Conservation (phyloP, 2,329 filamentous ascomycete genomes). For the Trichoderma asperellum region DNA sequence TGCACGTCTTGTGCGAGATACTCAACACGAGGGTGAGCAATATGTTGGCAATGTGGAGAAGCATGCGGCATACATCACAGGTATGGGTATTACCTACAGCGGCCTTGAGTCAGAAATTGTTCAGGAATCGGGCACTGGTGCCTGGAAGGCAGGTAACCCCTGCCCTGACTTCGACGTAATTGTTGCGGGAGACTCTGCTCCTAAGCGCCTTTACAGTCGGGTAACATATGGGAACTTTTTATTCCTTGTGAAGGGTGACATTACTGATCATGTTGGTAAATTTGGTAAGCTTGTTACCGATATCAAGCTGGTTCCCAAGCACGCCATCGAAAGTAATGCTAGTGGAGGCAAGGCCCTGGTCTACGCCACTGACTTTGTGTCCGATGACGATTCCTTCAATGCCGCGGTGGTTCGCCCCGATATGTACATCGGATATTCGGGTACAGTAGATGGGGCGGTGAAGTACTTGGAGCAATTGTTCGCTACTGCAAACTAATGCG, state of each 20-base stretch:
- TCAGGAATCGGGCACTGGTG: constrained; percentile 37
- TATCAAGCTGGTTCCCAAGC: constrained; percentile 15
- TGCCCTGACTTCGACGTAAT: constrained; percentile 44
- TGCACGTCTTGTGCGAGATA: too few species aligned
- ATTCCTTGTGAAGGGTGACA: constrained; percentile 31
- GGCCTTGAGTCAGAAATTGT: constrained; percentile 43
- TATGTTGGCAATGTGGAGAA: neutral
- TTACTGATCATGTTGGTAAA: constrained; percentile 20
- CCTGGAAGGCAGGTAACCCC: constrained; percentile 46
- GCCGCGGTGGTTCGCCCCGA: constrained; percentile 46
- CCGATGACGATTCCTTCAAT: constrained; percentile 35
- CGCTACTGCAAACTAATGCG: too few species aligned
- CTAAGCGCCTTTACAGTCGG: constrained; percentile 38
- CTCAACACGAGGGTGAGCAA: too few species aligned
- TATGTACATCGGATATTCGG: constrained; percentile 45
- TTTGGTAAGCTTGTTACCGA: neutral
- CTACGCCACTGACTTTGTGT: constrained; percentile 37
- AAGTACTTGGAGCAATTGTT: too few species aligned
- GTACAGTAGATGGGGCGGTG: too few species aligned
- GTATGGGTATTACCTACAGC: constrained; percentile 50
- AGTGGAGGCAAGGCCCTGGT: constrained; percentile 28
- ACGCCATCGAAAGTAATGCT: too few species aligned
- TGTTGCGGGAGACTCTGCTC: too few species aligned
- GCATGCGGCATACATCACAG: constrained; percentile 25
- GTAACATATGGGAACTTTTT: constrained; percentile 41